Evolutionary conservation across 495 filamentous ascomycete species (phyloP), one percentile per base, ranked within the genome.

Genomic region (Hypoxylon subgilvum): DNA sequence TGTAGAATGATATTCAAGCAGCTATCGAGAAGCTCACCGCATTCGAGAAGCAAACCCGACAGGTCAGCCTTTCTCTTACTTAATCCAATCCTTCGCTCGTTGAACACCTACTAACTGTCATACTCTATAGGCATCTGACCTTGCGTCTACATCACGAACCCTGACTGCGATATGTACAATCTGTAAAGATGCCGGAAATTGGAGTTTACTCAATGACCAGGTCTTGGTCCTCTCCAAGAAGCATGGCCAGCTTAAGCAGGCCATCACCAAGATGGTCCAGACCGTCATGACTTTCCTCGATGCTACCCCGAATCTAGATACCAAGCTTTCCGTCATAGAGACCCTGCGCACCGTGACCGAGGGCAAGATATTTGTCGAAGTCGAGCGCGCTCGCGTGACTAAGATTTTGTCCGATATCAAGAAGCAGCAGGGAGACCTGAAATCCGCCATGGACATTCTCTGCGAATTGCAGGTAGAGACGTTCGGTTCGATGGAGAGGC

Each of bases 301-400:
- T 68, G 83, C 88, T 40, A 68, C 83, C 25, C 90, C 92, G 30
- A 88, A 80, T 52, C 57, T 88, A 54, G 93, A 96, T 51, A 89
- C 84, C 25, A 97, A 97, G 78, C 79, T 98, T 38, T 87, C 90
- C 12, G 85, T 95, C 32, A 97, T 98, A 61, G 91, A 97, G 73
- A 96, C 93, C 1, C 75, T 98, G 64, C 86, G 94, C 55, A 97
- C 94, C 23, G 92, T 98, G 57, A 98, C 94, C 18, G 94, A 98
- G 73, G 94, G 94, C 76, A 98, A 98, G 90, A 97, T 98, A 67
- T 98, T 97, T 65, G 92, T 98, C 65, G 94, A 98, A 80, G 94
- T 98, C 17, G 94, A 98, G 78, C 84, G 94, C 56, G 94, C 94
- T 62, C 90, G 95, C 65, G 87, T 97, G 41, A 98, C 94, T 53